Base-by-base conservation (phyloP, 768 basidiomycete genomes). In the Kwoniella europaea region DNA sequence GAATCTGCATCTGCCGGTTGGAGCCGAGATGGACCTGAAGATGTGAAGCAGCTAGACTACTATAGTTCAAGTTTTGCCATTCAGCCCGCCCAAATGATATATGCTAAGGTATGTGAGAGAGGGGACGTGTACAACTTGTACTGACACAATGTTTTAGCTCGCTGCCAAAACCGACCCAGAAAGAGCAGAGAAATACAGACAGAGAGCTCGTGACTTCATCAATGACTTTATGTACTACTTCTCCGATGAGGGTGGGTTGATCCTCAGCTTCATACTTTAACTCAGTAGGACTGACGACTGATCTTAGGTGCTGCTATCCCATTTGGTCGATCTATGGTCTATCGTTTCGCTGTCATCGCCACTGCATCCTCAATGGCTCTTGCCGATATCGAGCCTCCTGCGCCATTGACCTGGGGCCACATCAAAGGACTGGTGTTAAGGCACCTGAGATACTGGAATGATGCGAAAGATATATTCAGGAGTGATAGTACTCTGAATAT, bases 31-130 rank as follows among this genome's bases (percentile, higher is more conserved):
- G 91, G 91, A 0, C 91, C 90, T 0, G 89, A 90, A 74, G 91
- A 90, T 13, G 89, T 91, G 7, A 85, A 89, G n/a, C 91, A 92
- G 77, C 86, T 91, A 20, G 91, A 92, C 75, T 91, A 91, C 77
- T 91, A 91, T 74, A 91, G 90, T 0, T 90, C 90, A 2, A 91
- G 90, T 5, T 91, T 91, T 77, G 91, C 91, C 22, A 92, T 92
- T 74, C 90, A 91, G 77, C 90, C 88, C 72, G 89, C 91, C 0
- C 90, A 91, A 78, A 84, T 91, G 62, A 87, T 87, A 1, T 92
- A 91, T 74, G 89, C 90, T 43, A 90, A 89, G 69, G 77, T 78
- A 42, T 59, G 76, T 63, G 43, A 42, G 7, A 35, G 7, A 35
- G 35, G 35, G 0, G 7, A 35, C 35, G 35, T 35, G 35, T 35